Evolutionary conservation across 2,329 filamentous ascomycete species (phyloP).

Genomic region (Monosporascus ibericus): DNA sequence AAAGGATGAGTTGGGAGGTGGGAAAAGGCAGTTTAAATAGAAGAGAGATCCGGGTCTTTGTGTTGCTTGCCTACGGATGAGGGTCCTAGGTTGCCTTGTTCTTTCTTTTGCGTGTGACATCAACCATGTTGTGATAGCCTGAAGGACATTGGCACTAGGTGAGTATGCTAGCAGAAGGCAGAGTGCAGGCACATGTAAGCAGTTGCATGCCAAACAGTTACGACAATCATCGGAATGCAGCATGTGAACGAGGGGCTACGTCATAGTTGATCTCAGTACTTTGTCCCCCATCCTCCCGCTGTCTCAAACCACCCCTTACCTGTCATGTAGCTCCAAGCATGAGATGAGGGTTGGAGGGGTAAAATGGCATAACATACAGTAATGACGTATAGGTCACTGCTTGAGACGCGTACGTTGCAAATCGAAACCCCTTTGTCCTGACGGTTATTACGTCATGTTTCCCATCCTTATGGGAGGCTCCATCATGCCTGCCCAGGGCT

Average conservation of each 20-base stretch:
- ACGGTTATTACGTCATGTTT: too few species aligned
- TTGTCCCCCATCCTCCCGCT: constrained; percentile 1
- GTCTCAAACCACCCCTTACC: constrained; percentile 1
- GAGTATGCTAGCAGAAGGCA: neutral
- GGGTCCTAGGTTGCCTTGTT: neutral
- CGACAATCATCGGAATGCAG: too few species aligned
- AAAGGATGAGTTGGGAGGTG: constrained; percentile 2
- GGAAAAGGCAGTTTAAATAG: constrained; percentile 19
- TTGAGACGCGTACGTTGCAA: too few species aligned
- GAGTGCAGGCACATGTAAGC: neutral
- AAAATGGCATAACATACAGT: too few species aligned
- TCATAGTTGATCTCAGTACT: constrained; percentile 7
- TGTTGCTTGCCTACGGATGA: neutral
- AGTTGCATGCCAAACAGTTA: too few species aligned
- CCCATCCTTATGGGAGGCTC: too few species aligned
- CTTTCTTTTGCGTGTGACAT: neutral
- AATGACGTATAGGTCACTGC: too few species aligned
- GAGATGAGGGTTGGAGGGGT: too few species aligned
- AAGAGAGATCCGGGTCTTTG: constrained; percentile 2
- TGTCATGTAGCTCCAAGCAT: too few species aligned
- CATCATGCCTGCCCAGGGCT: too few species aligned
- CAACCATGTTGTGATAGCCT: neutral
- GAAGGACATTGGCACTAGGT: neutral
- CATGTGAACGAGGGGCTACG: constrained; percentile 10
- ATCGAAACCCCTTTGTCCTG: too few species aligned